Percentiles rank a stretch among this genome's conserved stretches.
Conservation (phyloP, 805 yeast genomes). For the Candida michaelii region DNA sequence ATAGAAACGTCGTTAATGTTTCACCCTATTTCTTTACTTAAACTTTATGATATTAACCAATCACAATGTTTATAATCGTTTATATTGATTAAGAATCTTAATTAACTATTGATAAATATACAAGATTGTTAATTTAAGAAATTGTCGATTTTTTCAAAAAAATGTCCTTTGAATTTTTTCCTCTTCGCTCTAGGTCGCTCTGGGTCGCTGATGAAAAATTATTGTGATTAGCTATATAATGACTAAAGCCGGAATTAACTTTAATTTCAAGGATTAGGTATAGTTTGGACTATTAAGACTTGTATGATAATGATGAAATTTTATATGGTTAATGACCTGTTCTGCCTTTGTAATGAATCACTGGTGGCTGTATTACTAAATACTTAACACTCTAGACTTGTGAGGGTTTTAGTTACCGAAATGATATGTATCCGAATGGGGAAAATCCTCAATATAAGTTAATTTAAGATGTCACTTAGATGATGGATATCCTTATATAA, state of each 20-base stretch:
- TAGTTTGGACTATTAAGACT: too few relatives aligned
- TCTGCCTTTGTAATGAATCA: too few relatives aligned
- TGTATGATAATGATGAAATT: too few relatives aligned
- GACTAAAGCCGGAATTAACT: neutral
- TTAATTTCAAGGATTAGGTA: neutral
- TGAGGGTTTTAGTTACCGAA: too few relatives aligned
- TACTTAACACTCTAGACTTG: neutral
- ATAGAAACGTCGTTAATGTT: neutral
- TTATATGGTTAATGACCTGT: too few relatives aligned
- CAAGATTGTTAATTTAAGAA: neutral
- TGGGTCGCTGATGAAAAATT: conserved; percentile 4
- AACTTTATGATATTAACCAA: neutral
- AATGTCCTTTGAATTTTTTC: conserved; percentile 3
- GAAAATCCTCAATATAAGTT: too few relatives aligned
- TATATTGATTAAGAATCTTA: too few relatives aligned
- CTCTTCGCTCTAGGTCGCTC: neutral
- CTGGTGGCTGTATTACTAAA: neutral
- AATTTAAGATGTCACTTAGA: too few relatives aligned
- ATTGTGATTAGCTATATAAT: conserved; percentile 4
- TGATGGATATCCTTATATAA: too few relatives aligned
- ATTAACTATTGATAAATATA: neutral
- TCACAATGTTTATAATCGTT: neutral
- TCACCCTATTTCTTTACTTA: too few relatives aligned
- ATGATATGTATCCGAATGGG: too few relatives aligned
- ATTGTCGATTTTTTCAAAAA: conserved; percentile 1